Conservation (phyloP, 73 alveolate species). For the Paraurostyla sp. region DNA sequence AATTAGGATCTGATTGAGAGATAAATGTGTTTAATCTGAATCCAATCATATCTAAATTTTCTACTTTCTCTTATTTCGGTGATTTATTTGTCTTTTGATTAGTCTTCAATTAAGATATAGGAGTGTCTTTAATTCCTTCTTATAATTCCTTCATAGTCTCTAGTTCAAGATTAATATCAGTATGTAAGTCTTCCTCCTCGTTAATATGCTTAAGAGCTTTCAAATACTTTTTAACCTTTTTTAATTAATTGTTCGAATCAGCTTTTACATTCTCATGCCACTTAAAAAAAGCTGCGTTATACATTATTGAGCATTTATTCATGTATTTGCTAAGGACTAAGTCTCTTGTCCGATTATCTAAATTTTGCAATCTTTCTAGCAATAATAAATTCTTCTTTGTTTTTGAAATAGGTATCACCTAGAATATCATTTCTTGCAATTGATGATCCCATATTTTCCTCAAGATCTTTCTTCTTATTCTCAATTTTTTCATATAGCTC, state of each 20-base stretch:
- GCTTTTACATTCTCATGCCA: constrained; percentile 37
- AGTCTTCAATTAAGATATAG: not conserved
- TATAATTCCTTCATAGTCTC: not conserved
- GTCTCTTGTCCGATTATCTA: constrained; percentile 1
- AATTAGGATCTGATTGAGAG: not conserved
- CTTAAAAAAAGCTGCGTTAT: constrained; percentile 40
- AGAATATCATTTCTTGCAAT: constrained; percentile 1
- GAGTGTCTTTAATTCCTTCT: constrained; percentile 2
- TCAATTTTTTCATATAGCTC: constrained; percentile 6
- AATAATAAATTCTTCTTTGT: not conserved
- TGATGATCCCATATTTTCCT: constrained; percentile 9
- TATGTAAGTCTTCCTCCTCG: not conserved
- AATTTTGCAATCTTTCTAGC: not conserved
- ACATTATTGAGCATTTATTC: not conserved
- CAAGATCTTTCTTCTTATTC: not conserved
- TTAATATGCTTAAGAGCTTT: not conserved
- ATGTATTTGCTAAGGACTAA: not conserved
- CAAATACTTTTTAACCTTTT: not conserved
- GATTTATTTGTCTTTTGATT: not conserved
- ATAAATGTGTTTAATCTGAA: not conserved
- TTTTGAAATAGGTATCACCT: not conserved
- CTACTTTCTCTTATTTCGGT: not conserved
- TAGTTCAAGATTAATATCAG: not conserved
- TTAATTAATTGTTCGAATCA: not conserved
- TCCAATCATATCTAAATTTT: not conserved